Conservation (phyloP, 139 green algal species). For the Coelastrella sp. region DNA sequence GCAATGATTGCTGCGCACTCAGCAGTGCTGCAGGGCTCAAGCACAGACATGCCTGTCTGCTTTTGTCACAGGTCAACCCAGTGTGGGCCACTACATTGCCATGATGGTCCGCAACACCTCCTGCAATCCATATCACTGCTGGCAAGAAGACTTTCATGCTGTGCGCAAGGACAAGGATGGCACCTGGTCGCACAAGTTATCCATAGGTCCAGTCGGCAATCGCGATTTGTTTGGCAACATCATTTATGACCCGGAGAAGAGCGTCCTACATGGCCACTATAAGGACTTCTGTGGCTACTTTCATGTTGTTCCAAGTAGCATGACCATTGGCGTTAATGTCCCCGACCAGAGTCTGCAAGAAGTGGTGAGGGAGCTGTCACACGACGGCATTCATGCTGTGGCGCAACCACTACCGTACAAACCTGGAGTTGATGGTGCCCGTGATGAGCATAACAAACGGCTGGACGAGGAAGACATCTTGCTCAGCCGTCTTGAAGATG, state of each 20-base stretch:
- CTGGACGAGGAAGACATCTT: too few relatives aligned
- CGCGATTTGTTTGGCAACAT: neutral
- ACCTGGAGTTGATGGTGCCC: too few relatives aligned
- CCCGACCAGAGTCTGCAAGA: too few relatives aligned
- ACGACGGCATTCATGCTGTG: too few relatives aligned
- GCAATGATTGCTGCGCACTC: too few relatives aligned
- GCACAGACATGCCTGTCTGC: too few relatives aligned
- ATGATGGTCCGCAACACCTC: neutral
- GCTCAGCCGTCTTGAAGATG: too few relatives aligned
- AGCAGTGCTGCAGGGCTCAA: too few relatives aligned
- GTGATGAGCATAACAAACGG: too few relatives aligned
- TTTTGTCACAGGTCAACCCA: neutral
- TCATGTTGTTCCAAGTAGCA: neutral
- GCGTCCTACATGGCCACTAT: neutral
- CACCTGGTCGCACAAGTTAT: neutral
- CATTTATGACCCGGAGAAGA: neutral
- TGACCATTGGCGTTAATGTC: too few relatives aligned
- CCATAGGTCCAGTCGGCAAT: neutral
- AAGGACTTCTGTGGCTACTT: conserved; percentile 9
- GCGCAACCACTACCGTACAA: too few relatives aligned
- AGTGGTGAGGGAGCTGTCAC: too few relatives aligned
- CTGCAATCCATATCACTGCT: conserved; percentile 21
- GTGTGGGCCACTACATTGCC: conserved; percentile 14
- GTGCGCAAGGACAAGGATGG: neutral
- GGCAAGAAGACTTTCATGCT: neutral